Evolutionary conservation across 352 stramenopile genomes (phyloP).

Genomic region (Globisporangium canariense): DNA sequence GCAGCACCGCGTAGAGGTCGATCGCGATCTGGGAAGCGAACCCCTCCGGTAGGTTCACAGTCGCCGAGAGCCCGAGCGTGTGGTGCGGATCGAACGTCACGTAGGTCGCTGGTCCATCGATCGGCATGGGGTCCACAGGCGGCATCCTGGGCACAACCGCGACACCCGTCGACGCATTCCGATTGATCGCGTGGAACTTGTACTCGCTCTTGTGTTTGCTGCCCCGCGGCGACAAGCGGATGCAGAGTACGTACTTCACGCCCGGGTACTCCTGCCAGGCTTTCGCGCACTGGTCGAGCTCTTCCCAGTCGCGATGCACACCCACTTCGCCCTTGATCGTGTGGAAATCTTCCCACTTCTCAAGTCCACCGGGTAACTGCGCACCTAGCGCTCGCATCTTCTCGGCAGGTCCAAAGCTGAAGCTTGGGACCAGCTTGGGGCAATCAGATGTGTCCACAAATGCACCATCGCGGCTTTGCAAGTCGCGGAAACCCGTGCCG

Average conservation of each 20-base stretch:
- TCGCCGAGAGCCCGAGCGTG: neutral
- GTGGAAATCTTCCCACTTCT: neutral
- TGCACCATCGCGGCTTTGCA: neutral
- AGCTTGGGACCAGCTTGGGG: neutral
- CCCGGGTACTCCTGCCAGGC: neutral
- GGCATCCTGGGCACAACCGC: neutral
- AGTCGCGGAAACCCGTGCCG: neutral
- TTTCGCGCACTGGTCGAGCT: neutral
- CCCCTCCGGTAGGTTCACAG: neutral
- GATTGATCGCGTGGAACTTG: neutral
- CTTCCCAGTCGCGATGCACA: neutral
- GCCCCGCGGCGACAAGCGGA: neutral
- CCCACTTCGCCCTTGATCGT: conserved; percentile 4
- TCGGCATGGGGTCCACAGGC: conserved; percentile 1
- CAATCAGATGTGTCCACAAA: neutral
- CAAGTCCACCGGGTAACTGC: neutral
- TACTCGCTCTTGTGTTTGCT: neutral
- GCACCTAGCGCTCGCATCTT: neutral
- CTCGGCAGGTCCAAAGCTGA: neutral
- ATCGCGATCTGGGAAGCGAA: conserved; percentile 1
- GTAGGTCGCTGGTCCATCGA: neutral
- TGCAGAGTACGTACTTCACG: neutral
- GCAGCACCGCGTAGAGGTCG: neutral
- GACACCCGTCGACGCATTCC: neutral
- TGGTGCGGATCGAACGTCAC: conserved; percentile 3